Evolutionary conservation across 2,329 filamentous ascomycete genomes (phyloP), one percentile per base, ranked within the genome.

Genomic region (Tricladium varicosporioides): DNA sequence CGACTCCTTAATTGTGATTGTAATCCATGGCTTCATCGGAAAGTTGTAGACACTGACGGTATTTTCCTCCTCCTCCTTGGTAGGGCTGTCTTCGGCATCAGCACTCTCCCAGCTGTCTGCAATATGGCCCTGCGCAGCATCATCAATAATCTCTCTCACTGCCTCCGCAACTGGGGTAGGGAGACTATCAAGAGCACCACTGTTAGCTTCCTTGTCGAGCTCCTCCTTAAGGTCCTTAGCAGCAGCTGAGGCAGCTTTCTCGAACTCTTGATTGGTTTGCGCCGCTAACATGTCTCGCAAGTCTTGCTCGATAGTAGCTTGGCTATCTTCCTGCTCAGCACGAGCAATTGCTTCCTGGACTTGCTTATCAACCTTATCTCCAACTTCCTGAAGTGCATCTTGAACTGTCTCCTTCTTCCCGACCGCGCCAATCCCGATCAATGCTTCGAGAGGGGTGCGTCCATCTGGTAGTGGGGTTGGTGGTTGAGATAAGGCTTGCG

Each of bases 21-120:
- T 89, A 63, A 96, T 92, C 80, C 95, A 99, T 3, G 94, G 94
- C 73, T 89, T 91, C 87, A 99, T 91, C 14, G 94, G 94, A 72
- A 99, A 96, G 73, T 96, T 96, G 77, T 90, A 94, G 48, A 97
- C 92, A 70, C 84, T 87, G 63, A 96, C 85, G 22, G 85, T 80
- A 47, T 80, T 76, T 3, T 83, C 74, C 51, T 84, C 81, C 57
- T 86, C 85, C 64, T 88, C 85, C 71, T 91, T 88, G 33, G 84
- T 81, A 48, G 82, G 78, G 16, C 81, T 78, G 69, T 84, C 87
- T 61, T 87, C 85, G 54, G 83, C 83, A 67, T 92, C 91, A 3
- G 88, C 90, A 62, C 87, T 95, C 77, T 96, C 92, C 92, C 92
- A 96, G 74, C 87, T 92, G 63, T 96, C 92, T n/a, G 85, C 89